phyloP scores from a whole-genome alignment of 2,329 filamentous ascomycete genomes.

The Amauroascus niger region DNA sequence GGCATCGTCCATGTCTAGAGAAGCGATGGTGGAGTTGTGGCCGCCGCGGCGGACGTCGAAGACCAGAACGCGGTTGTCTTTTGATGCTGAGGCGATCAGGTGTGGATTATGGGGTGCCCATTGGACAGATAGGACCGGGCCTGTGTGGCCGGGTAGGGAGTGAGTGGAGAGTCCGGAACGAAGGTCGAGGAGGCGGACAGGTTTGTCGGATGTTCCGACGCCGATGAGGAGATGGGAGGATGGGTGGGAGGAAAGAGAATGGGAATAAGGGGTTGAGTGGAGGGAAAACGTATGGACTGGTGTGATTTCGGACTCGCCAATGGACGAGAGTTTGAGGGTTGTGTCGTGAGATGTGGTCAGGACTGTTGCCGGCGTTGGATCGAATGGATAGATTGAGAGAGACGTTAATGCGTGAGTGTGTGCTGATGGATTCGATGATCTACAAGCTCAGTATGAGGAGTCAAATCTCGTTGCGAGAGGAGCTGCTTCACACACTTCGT shows the following conservation, averaged over 20 bases:
- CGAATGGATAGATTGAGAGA: slow-evolving; percentile 41
- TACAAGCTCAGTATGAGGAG: slow-evolving; percentile 6
- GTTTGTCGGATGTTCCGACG: slow-evolving; percentile 75
- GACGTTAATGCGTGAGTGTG: slow-evolving; percentile 41
- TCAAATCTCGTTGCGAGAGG: too few relatives aligned
- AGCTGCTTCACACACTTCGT: slow-evolving; percentile 20
- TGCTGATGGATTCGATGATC: slow-evolving; percentile 28
- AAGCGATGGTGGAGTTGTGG: slow-evolving; percentile 58
- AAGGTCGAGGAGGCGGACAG: slow-evolving; percentile 76
- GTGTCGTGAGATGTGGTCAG: slow-evolving; percentile 40
- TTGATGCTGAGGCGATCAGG: slow-evolving; percentile 71
- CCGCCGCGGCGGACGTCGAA: slow-evolving; percentile 76
- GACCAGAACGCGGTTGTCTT: slow-evolving; percentile 70
- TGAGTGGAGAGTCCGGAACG: slow-evolving; percentile 69
- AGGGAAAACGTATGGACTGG: slow-evolving; percentile 40
- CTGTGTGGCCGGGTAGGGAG: slow-evolving; percentile 57
- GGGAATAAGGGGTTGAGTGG: slow-evolving; percentile 45
- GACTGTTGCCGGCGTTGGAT: slow-evolving; percentile 39
- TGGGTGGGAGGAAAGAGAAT: slow-evolving; percentile 59
- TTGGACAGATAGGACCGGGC: slow-evolving; percentile 56
- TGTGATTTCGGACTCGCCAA: slow-evolving; percentile 32
- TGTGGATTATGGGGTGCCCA: slow-evolving; percentile 80
- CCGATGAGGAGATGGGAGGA: slow-evolving; percentile 69
- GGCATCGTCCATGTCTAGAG: slow-evolving; percentile 75
- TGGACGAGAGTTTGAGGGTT: slow-evolving; percentile 37